Base-by-base conservation (phyloP, 441 rosid genomes). In the Capsella rubella region DNA sequence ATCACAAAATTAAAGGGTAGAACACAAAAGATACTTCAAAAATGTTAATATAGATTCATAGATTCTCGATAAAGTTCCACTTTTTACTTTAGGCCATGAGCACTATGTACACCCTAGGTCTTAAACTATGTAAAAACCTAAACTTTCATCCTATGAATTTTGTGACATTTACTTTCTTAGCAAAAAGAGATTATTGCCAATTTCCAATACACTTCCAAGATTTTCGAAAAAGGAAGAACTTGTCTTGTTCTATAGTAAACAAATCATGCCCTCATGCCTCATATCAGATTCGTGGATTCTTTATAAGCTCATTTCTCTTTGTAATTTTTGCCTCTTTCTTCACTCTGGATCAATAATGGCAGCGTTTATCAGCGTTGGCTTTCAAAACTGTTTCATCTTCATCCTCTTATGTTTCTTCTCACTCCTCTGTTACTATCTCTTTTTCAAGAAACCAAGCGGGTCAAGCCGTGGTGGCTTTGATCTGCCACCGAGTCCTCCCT, bases 401-500 rank as follows among this genome's bases (percentile, higher is more conserved):
- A 5, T 67, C 43, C 39, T 67, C 37, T 1, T 67, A 52, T 52
- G 50, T 10, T 28, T 67, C 28, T 39, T 67, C 71, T n/a, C 71
- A 25, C 8, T 39, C 0, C 11, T 67, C 28, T 52, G 10, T 39
- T 28, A 18, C 46, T 50, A 31, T 50, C 32, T 50, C 46, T 32
- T 67, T 28, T 46, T 46, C 51, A 46, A 46, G 21, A 46, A 46
- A 7, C 51, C 18, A 46, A 46, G 51, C 51, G 9, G 25, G 25
- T 21, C 25, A 21, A 21, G 25, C 1, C 25, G 25, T 21, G 25
- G 25, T 21, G 25, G 51, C 25, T 15, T 18, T 49, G 6, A 49
- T 16, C 53, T 49, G 27, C 63, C 63, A 62, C 75, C 69, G 1
- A 62, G 69, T 8, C 76, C 76, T 72, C 54, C 62, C 0, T 50